Evolutionary conservation across 1,139 yeast genomes (phyloP).

Genomic region (Suhomyces maxii): DNA sequence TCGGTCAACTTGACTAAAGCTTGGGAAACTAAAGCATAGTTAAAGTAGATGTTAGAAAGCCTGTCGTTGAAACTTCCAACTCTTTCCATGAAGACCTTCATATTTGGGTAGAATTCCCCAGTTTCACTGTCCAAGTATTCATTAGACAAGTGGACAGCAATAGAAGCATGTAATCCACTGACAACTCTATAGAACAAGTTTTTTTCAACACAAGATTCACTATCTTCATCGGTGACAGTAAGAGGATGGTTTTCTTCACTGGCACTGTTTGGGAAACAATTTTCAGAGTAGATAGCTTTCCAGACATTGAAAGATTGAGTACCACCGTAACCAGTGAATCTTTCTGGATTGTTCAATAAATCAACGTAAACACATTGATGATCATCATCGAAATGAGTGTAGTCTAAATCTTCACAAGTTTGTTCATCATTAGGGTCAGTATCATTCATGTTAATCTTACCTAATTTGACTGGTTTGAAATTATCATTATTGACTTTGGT

Average conservation of each 20-base stretch:
- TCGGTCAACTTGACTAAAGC: slow-evolving; percentile 66
- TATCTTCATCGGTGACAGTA: slow-evolving; percentile 41
- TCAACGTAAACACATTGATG: slow-evolving; percentile 76
- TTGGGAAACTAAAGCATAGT: slow-evolving; percentile 84
- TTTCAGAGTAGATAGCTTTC: slow-evolving; percentile 89
- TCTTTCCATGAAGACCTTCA: slow-evolving; percentile 79
- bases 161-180: slow-evolving; percentile 94
- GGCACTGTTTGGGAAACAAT: slow-evolving; percentile 67
- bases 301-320: slow-evolving; percentile 89
- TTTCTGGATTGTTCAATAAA: slow-evolving; percentile 84
- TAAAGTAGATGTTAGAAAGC: slow-evolving; percentile 84
- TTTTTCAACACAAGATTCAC: slow-evolving; percentile 75
- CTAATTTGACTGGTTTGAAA: slow-evolving; percentile 74
- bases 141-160: slow-evolving; percentile 88
- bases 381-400: slow-evolving; percentile 63
- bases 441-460: slow-evolving; percentile 36
- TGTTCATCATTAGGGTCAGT: slow-evolving; percentile 27
- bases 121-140: slow-evolving; percentile 75
- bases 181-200: slow-evolving; percentile 82
- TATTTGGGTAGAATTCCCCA: slow-evolving; percentile 81
- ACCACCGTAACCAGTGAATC: slow-evolving; percentile 96
- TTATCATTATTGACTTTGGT: slow-evolving; percentile 62
- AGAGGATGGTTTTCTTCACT: slow-evolving; percentile 26
- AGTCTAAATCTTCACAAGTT: slow-evolving; percentile 44
- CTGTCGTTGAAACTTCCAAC: slow-evolving; percentile 92